Conservation (phyloP, 1,139 yeast genomes). For the Yamadazyma blattariae region DNA sequence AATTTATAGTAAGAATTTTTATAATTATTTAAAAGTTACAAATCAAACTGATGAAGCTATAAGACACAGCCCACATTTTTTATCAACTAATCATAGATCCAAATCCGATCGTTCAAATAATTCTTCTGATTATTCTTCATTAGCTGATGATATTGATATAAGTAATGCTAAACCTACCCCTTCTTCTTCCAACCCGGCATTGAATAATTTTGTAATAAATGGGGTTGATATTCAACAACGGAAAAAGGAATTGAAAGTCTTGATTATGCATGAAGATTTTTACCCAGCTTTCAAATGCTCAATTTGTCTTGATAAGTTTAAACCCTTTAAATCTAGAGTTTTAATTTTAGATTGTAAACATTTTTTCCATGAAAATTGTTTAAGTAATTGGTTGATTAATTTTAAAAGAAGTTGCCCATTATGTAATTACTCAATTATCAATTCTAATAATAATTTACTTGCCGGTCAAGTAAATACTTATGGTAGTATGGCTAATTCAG, state of each 20-base stretch:
- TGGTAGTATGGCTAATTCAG: conserved; percentile 18
- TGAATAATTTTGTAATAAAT: conserved; percentile 25
- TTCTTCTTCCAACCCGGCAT: conserved; percentile 20
- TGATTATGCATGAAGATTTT: conserved; percentile 35
- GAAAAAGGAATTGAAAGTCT: conserved; percentile 19
- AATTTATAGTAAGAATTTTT: conserved; percentile 24
- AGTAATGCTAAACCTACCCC: conserved; percentile 13
- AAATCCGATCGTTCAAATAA: no score
- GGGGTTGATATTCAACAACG: conserved; percentile 29
- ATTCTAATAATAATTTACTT: conserved; percentile 14
- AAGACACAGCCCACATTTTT: no score
- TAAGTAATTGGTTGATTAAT: conserved; percentile 46
- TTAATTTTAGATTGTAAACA: conserved; percentile 45
- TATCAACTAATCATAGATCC: no score
- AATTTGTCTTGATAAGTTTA: conserved; percentile 43
- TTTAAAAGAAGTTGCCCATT: conserved; percentile 45
- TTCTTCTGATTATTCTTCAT: conserved; percentile 1
- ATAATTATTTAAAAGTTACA: conserved; percentile 26
- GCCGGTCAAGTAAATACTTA: conserved; percentile 19
- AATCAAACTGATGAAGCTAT: conserved; percentile 18
- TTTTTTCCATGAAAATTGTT: conserved; percentile 42
- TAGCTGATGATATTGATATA: conserved; percentile 1
- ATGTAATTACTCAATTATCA: conserved; percentile 30
- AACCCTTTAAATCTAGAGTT: conserved; percentile 36
- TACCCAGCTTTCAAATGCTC: conserved; percentile 44